phyloP scores from a whole-genome alignment of 108 stramenopile genomes.

The Asterionellopsis glacialis region DNA sequence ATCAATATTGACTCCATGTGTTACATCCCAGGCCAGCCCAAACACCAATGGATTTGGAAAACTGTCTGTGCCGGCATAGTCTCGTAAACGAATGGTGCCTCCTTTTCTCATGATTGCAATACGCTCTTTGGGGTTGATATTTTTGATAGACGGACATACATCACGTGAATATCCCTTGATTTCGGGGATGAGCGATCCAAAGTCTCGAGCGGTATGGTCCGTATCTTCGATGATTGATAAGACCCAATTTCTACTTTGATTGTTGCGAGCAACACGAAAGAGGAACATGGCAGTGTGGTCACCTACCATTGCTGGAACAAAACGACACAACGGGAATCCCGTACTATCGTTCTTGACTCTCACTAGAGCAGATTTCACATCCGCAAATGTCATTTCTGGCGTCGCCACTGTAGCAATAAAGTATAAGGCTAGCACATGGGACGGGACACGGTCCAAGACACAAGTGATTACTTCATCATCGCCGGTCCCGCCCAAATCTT shows the following conservation, averaged over 20 bases:
- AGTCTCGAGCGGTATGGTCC: conserved; percentile 30
- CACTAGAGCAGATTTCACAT: conserved; percentile 31
- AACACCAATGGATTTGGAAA: conserved; percentile 15
- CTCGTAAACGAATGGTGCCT: conserved; percentile 28
- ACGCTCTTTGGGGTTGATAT: conserved; percentile 40
- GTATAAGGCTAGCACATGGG: conserved; percentile 25
- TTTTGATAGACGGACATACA: conserved; percentile 18
- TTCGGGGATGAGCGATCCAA: conserved; percentile 42
- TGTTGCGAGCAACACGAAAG: conserved; percentile 22
- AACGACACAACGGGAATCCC: conserved; percentile 18
- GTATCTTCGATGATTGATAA: conserved; percentile 36
- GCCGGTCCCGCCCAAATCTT: conserved; percentile 11
- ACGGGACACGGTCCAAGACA: conserved; percentile 25
- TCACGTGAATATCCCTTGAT: conserved; percentile 43
- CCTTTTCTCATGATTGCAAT: conserved; percentile 47
- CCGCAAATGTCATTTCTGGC: conserved; percentile 25
- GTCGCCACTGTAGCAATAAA: conserved; percentile 43
- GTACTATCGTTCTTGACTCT: conserved; percentile 17
- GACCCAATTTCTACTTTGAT: conserved; percentile 20
- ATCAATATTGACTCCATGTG: conserved; percentile 42
- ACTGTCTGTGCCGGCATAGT: conserved; percentile 20
- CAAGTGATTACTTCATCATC: conserved; percentile 38
- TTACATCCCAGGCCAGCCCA: conserved; percentile 50
- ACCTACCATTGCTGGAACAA: conserved; percentile 22
- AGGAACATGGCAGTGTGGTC: conserved; percentile 31